These are phyloP conservation scores for Curvularia sp. DNA, from an alignment of 2,329 filamentous ascomycete species.

Conservation along the genomic window DNA sequence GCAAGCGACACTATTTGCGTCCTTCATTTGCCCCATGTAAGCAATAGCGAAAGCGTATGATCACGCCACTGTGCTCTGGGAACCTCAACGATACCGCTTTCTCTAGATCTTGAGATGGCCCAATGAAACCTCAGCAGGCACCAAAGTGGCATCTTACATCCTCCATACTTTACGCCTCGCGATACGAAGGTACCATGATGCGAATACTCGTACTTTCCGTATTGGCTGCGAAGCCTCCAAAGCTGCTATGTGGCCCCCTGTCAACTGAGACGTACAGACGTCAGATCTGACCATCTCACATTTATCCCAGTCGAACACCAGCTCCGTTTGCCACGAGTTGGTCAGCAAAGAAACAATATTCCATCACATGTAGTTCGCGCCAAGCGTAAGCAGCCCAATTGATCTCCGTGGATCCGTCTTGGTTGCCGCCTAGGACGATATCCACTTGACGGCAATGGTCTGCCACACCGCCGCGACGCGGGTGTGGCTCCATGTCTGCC, in stretches of 20 bases:
- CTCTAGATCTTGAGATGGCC: not conserved
- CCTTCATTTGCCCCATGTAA: not conserved
- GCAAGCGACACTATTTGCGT: not conserved
- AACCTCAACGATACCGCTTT: not conserved
- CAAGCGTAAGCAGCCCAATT: slow-evolving; percentile 4
- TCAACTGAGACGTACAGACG: slow-evolving; percentile 16
- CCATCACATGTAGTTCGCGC: slow-evolving; percentile 13
- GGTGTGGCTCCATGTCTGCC: slow-evolving; percentile 7
- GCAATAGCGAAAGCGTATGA: not conserved
- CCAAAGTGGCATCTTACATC: slow-evolving; percentile 4
- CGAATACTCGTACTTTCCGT: not conserved
- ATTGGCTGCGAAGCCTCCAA: slow-evolving; percentile 6
- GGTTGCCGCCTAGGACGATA: slow-evolving; percentile 2
- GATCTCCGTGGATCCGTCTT: not conserved
- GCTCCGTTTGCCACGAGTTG: not conserved
- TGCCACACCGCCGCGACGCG: slow-evolving; percentile 5
- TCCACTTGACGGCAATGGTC: slow-evolving; percentile 8
- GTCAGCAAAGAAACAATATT: not conserved
- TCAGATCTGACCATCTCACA: slow-evolving; percentile 13
- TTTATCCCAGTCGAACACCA: not conserved
- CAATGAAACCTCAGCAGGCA: slow-evolving; percentile 1
- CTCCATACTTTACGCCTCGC: not conserved
- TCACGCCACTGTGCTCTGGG: not conserved
- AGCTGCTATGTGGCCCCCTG: not conserved
- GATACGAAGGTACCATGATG: not conserved